Base-by-base conservation (phyloP, 495 filamentous ascomycete genomes). In the Neurospora sp. region DNA sequence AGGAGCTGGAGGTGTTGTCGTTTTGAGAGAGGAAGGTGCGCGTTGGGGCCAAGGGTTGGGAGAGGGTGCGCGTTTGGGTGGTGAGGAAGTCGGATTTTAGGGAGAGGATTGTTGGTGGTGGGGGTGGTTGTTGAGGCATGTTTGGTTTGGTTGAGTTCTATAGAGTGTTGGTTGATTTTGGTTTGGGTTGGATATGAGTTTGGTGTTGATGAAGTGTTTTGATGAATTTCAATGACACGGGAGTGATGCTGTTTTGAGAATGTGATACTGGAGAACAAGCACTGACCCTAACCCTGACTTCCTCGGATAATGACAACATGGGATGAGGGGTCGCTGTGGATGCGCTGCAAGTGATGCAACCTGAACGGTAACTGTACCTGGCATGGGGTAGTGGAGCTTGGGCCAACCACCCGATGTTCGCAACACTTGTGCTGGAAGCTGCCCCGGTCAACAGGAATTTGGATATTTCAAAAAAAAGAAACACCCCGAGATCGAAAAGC, bases 81-180 rank as follows among this genome's bases (percentile, higher is more conserved):
- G 86, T 79, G 37, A 93, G 85, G 75, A 92, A 93, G 74, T 83
- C 78, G 18, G 89, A 87, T 77, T 93, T 93, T 73, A 90, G 79
- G 72, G 88, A 83, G 70, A 88, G 82, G 72, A 92, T 85, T 27
- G 89, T 85, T 39, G 84, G 83, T 7, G 83, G 83, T 12, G 68
- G n/a, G 1, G 42, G 45, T 53, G 20, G 10, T 10, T 79, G 31
- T 31, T 31, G 31, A 31, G 31, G 75, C 78, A 82, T 82, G 35
- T 68, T 59, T 72, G 18, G 22, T 31, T 3, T 9, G 16, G 35
- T 37, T 7, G 35, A 37, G 35, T 37, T 37, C 5, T 37, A 31
- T 31, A 31, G 27, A 37, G 35, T 38, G 8, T 39, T 47, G 7
- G 3, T 53, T 3, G 35, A 37, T 35, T 27, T 72, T 27, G 7